Conservation (phyloP, 2,329 filamentous ascomycete species). For the Monilinia laxa region DNA sequence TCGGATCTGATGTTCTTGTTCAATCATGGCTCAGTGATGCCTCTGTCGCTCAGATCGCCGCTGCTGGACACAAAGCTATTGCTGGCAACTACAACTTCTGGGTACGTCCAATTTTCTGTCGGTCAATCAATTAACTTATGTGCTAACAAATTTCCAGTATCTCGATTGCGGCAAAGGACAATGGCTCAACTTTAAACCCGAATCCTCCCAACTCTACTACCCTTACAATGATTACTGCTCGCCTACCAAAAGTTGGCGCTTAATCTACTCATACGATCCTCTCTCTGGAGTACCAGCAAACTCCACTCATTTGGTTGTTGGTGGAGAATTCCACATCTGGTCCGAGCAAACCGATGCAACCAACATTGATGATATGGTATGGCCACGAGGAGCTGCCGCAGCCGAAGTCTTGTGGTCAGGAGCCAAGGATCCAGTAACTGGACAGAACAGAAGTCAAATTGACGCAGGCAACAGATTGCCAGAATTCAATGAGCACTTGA, state of each 20-base stretch:
- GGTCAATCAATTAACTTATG: neutral
- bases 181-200: conserved; percentile 71
- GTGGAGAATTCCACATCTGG: conserved; percentile 82
- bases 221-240: conserved; percentile 81
- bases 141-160: conserved; percentile 52
- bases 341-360: conserved; percentile 73
- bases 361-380: conserved; percentile 74
- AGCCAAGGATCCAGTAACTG: conserved; percentile 56
- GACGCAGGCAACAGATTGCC: conserved; percentile 67
- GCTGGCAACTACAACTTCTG: conserved; percentile 76
- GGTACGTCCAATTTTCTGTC: conserved; percentile 48
- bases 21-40: conserved; percentile 72
- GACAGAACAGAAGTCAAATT: conserved; percentile 69
- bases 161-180: conserved; percentile 80
- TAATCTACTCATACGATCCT: conserved; percentile 80
- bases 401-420: conserved; percentile 83
- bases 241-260: conserved; percentile 77
- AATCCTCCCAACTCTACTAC: conserved; percentile 54
- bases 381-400: conserved; percentile 73
- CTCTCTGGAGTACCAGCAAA: conserved; percentile 60
- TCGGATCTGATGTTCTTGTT: conserved; percentile 70
- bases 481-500: conserved; percentile 72
- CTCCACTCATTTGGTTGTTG: conserved; percentile 67
- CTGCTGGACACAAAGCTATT: conserved; percentile 67
- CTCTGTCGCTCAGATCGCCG: conserved; percentile 60